These are phyloP conservation scores for Irpex sp. DNA, from an alignment of 1,284 basidiomycete genomes.

Conservation along the genomic window DNA sequence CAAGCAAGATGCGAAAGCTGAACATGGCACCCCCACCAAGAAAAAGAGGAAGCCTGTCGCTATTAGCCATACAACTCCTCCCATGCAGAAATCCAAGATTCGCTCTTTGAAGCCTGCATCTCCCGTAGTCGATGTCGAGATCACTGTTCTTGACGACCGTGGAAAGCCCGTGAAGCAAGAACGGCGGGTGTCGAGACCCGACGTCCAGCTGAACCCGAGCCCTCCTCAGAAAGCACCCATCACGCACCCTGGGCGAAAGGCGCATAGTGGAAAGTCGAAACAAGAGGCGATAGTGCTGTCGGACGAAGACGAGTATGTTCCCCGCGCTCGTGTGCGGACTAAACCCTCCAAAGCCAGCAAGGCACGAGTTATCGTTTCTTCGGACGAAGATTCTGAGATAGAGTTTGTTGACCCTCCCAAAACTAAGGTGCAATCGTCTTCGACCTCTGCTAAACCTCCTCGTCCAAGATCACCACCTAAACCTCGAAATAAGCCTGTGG, in stretches of 20 bases:
- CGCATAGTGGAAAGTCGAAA: neutral
- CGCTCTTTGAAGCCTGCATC: slow-evolving; percentile 28
- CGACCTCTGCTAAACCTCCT: slow-evolving; percentile 1
- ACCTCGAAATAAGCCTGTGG: neutral
- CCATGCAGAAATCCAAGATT: neutral
- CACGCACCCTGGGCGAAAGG: neutral
- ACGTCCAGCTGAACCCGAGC: slow-evolving; percentile 24
- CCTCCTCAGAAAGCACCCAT: neutral
- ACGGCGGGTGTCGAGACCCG: slow-evolving; percentile 27
- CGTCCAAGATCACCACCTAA: neutral
- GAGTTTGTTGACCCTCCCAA: slow-evolving; percentile 10
- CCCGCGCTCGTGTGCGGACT: slow-evolving; percentile 12
- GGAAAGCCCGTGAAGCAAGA: slow-evolving; percentile 58
- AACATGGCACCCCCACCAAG: neutral
- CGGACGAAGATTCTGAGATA: slow-evolving; percentile 39
- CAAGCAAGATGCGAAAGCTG: neutral
- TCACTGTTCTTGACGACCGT: slow-evolving; percentile 55
- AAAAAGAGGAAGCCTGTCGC: slow-evolving; percentile 2
- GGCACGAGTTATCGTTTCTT: slow-evolving; percentile 32
- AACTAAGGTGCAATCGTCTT: neutral
- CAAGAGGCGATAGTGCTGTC: slow-evolving; percentile 13
- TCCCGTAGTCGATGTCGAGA: slow-evolving; percentile 60
- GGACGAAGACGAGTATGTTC: slow-evolving; percentile 20
- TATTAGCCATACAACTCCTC: neutral
- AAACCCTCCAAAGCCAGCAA: slow-evolving; percentile 16